Percentiles rank a stretch among this genome's conserved stretches.
Evolutionary conservation across 164 flowering plant genomes (phyloP).

Genomic region (Vitis amurensis): DNA sequence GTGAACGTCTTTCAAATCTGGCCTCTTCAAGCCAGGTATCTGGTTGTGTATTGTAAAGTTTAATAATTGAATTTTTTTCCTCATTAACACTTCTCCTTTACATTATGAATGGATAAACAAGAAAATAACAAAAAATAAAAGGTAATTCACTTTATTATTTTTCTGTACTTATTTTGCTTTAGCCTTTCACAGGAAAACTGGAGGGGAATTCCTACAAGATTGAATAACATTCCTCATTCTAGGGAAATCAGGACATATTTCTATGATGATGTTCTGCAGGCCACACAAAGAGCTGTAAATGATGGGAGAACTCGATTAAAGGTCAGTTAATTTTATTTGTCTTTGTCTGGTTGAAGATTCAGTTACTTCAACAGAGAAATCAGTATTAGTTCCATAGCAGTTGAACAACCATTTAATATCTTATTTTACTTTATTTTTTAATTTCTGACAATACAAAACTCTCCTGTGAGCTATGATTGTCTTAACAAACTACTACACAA

Average conservation of each 20-base stretch:
- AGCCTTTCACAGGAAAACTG: conserved; percentile 67
- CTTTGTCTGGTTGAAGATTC: too few relatives aligned
- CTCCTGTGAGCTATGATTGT: too few relatives aligned
- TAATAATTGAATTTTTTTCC: neutral
- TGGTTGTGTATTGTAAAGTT: conserved; percentile 3
- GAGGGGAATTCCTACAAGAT: conserved; percentile 93
- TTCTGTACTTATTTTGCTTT: conserved; percentile 30
- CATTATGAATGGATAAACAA: neutral
- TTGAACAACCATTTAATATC: too few relatives aligned
- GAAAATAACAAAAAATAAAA: neutral
- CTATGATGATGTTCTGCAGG: conserved; percentile 81
- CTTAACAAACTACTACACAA: too few relatives aligned
- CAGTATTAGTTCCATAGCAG: too few relatives aligned
- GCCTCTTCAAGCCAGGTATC: conserved; percentile 55
- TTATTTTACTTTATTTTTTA: too few relatives aligned
- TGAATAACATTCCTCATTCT: conserved; percentile 96
- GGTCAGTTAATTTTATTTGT: conserved; percentile 36
- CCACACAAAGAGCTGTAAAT: conserved; percentile 69
- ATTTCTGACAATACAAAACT: too few relatives aligned
- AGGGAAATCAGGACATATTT: conserved; percentile 91
- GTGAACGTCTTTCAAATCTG: conserved; percentile 19
- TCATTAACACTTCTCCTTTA: neutral
- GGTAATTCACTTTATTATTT: conserved; percentile 7
- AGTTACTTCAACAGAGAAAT: too few relatives aligned
- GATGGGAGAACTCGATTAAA: conserved; percentile 71